A percentile compares a stretch with the other conserved stretches of the same genome.
These are phyloP conservation scores for Porphyridium purpureum DNA, from an alignment of 23 red algal genomes.

Conservation along the genomic window DNA sequence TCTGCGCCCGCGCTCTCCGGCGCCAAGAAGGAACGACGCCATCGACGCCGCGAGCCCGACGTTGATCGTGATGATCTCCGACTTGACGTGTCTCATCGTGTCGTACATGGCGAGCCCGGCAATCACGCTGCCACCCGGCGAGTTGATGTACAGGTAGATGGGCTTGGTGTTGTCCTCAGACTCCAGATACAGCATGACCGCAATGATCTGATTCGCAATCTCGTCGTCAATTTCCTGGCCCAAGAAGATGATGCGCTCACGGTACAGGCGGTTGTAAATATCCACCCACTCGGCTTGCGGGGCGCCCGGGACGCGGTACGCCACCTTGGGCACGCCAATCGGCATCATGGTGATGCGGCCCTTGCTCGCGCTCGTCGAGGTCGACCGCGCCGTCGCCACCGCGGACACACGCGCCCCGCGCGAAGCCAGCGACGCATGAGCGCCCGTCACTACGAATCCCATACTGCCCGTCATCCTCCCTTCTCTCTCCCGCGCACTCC, in stretches of 20 bases:
- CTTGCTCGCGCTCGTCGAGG: not conserved
- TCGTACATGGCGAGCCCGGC: slow-evolving; percentile 96
- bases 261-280: slow-evolving; percentile 98
- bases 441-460: not conserved
- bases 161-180: slow-evolving; percentile 98
- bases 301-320: slow-evolving; percentile 96
- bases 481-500: too few species aligned
- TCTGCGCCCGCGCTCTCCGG: slow-evolving; percentile 77
- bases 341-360: slow-evolving; percentile 90
- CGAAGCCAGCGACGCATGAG: not conserved
- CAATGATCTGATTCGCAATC: slow-evolving; percentile 99
- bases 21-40: slow-evolving; percentile 82
- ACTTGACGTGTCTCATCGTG: slow-evolving; percentile 98
- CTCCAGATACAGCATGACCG: slow-evolving; percentile 97
- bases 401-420: slow-evolving; percentile 28
- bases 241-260: slow-evolving; percentile 96
- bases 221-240: slow-evolving; percentile 98
- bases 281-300: slow-evolving; percentile 98
- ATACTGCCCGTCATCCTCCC: not conserved
- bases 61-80: slow-evolving; percentile 93
- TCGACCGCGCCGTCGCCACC: not conserved
- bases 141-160: slow-evolving; percentile 99
- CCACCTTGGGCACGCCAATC: slow-evolving; percentile 97
- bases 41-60: slow-evolving; percentile 95
- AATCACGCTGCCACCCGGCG: slow-evolving; percentile 87